Evolutionary conservation across 164 flowering plant species (phyloP).

Genomic region (Vitis rotundifolia): DNA sequence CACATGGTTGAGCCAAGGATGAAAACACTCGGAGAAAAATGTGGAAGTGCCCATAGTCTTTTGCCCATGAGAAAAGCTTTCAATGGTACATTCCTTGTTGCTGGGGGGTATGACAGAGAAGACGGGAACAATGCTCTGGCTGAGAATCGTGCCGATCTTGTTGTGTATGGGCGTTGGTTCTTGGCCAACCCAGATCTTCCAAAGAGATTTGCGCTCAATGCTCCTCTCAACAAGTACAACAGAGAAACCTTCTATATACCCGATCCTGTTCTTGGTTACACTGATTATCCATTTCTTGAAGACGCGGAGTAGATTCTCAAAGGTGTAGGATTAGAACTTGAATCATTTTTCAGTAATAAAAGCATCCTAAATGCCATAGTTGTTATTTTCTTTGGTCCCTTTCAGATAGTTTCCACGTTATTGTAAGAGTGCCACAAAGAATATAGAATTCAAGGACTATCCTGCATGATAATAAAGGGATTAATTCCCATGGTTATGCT

Average conservation of each 20-base stretch:
- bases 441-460: too few species aligned
- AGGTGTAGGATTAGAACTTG: too few species aligned
- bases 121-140: constrained; percentile 41
- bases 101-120: constrained; percentile 48
- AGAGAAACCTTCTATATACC: constrained; percentile 19
- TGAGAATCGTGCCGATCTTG: constrained; percentile 23
- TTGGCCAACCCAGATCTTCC: constrained; percentile 30
- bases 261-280: too few species aligned
- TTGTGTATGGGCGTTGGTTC: constrained; percentile 25
- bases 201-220: constrained; percentile 12
- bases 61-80: constrained; percentile 50
- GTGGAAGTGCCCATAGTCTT: constrained; percentile 33
- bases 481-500: too few species aligned
- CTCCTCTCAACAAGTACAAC: constrained; percentile 25
- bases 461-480: too few species aligned
- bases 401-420: too few species aligned
- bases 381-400: too few species aligned
- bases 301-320: too few species aligned
- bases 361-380: too few species aligned
- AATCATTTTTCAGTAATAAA: too few species aligned
- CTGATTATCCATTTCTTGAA: too few species aligned
- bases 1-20: constrained; percentile 65
- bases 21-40: constrained; percentile 21
- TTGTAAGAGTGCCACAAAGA: too few species aligned
- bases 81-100: constrained; percentile 44